Evolutionary conservation across 306 rosid genomes (phyloP).

Genomic region (Citrullus amarus): DNA sequence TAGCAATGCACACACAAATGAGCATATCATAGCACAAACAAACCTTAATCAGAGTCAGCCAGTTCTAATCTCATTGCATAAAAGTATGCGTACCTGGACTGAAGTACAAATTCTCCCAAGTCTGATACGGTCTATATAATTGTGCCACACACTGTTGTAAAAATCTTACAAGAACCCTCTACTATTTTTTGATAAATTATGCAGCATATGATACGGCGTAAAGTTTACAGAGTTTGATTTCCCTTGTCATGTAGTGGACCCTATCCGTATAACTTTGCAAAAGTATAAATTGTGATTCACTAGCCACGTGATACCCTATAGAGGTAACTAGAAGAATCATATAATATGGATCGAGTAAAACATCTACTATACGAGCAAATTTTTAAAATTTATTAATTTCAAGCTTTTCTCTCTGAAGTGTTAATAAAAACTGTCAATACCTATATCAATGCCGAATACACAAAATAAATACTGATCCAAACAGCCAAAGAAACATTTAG

Average conservation of each 20-base stretch:
- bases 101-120: background rate
- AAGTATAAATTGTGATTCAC: background rate
- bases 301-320: background rate
- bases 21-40: background rate
- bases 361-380: background rate
- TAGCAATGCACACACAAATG: background rate
- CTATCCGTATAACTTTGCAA: background rate
- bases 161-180: background rate
- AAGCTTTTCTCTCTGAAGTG: background rate
- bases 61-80: background rate
- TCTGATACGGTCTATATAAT: background rate
- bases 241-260: background rate
- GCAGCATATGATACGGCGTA: background rate
- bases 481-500: background rate
- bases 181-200: background rate
- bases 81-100: background rate
- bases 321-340: background rate
- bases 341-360: background rate
- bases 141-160: background rate
- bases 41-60: background rate
- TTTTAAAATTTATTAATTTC: background rate
- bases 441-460: background rate
- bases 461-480: background rate
- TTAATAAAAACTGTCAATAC: background rate
- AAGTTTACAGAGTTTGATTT: background rate